A percentile compares a stretch with the other conserved stretches of the same genome.
Evolutionary conservation across 2,329 filamentous ascomycete species (phyloP).

Genomic region (Chaetomium olivaceum): DNA sequence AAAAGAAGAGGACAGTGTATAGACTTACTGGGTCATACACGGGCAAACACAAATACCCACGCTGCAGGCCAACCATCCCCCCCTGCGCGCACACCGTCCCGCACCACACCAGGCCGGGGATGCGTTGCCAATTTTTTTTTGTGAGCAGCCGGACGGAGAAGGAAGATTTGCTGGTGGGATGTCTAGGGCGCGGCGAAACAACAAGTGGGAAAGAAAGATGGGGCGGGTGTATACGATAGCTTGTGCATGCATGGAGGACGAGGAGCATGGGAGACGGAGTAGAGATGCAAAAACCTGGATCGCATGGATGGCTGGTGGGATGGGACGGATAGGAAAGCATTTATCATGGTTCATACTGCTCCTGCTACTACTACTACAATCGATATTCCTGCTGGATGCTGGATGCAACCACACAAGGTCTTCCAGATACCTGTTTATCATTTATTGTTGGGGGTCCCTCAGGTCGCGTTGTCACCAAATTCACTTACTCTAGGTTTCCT

Average conservation of each 20-base stretch:
- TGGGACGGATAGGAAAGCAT: background rate
- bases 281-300: constrained; percentile 9
- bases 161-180: no score
- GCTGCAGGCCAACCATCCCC: no score
- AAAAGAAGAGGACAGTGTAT: no score
- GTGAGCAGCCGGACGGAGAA: no score
- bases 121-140: no score
- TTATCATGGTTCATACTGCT: background rate
- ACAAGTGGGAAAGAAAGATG: background rate
- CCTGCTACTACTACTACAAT: background rate
- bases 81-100: no score
- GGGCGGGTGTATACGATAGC: constrained; percentile 11
- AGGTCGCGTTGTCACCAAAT: background rate
- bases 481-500: background rate
- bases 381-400: background rate
- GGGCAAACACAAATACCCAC: no score
- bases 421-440: background rate
- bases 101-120: no score
- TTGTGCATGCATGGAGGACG: background rate
- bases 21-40: no score
- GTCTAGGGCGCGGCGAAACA: no score
- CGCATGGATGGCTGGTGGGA: constrained; percentile 6
- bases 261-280: background rate
- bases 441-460: background rate
- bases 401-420: background rate